These are phyloP conservation scores for Cyclostephanos invisitatus DNA, from an alignment of 108 stramenopile genomes.

Conservation along the genomic window DNA sequence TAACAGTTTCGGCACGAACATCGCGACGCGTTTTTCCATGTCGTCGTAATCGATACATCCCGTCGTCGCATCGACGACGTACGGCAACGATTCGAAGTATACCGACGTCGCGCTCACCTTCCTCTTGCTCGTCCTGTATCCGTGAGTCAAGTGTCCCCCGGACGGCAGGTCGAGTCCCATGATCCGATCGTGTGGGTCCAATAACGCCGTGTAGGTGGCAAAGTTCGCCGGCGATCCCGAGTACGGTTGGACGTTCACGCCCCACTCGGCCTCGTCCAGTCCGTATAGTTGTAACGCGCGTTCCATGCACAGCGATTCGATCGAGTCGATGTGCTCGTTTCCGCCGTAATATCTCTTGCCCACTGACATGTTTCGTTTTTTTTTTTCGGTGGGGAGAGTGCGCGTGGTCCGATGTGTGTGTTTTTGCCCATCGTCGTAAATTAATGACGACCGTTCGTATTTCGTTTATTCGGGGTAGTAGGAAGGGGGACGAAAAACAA, in stretches of 20 bases:
- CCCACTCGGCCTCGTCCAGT: constrained; percentile 90
- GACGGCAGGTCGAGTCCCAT: constrained; percentile 99
- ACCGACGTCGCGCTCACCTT: constrained; percentile 99
- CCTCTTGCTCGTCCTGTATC: constrained; percentile 95
- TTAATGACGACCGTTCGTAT: no score
- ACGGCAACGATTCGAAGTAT: constrained; percentile 99
- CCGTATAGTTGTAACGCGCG: constrained; percentile 91
- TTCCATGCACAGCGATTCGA: constrained; percentile 93
- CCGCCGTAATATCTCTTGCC: constrained; percentile 99
- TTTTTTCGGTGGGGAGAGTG: no score
- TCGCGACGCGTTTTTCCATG: constrained; percentile 89
- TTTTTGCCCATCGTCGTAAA: no score
- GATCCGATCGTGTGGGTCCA: constrained; percentile 98
- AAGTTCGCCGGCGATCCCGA: constrained; percentile 99
- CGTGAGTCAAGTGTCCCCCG: constrained; percentile 99
- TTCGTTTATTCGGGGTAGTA: no score
- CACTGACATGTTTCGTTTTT: no score
- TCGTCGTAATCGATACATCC: constrained; percentile 98
- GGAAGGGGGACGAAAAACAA: no score
- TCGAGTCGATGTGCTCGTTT: constrained; percentile 92
- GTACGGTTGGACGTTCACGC: constrained; percentile 97
- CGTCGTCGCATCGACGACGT: constrained; percentile 90
- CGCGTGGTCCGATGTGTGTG: no score
- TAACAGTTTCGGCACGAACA: constrained; percentile 97
- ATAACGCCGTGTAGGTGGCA: constrained; percentile 96